Percentiles rank a stretch among this genome's conserved stretches.
Conservation (phyloP, 2,329 filamentous ascomycete genomes). For the Aschersonia sp. region DNA sequence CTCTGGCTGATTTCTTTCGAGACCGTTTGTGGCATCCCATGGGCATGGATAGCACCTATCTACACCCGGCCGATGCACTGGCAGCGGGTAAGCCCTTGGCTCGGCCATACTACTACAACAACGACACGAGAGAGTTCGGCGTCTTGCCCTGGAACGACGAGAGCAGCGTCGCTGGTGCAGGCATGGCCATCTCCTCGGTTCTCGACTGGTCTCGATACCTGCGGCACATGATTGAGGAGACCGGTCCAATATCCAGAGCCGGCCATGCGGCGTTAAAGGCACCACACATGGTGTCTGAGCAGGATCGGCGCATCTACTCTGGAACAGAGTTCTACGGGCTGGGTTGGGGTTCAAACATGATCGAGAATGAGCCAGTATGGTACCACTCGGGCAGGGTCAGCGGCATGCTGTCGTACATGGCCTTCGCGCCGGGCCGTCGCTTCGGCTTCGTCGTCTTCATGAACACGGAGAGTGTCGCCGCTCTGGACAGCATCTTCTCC, state of each 20-base stretch:
- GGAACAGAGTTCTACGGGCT: slow-evolving; percentile 10
- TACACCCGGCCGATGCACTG: slow-evolving; percentile 9
- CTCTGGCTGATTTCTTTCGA: slow-evolving; percentile 23
- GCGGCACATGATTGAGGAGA: slow-evolving; percentile 15
- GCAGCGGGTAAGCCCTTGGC: slow-evolving; percentile 14
- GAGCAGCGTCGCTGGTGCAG: slow-evolving; percentile 14
- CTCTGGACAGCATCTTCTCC: slow-evolving; percentile 8
- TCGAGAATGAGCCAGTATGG: slow-evolving; percentile 9
- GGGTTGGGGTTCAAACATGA: slow-evolving; percentile 8
- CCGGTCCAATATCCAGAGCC: slow-evolving; percentile 11
- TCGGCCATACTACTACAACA: slow-evolving; percentile 22
- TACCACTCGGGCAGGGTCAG: slow-evolving; percentile 11
- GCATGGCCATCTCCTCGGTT: slow-evolving; percentile 24
- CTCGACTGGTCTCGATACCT: slow-evolving; percentile 22
- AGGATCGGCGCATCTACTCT: slow-evolving; percentile 1
- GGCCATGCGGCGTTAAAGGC: slow-evolving; percentile 12
- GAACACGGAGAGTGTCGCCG: slow-evolving; percentile 7
- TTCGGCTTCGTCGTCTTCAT: slow-evolving; percentile 12
- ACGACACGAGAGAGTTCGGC: slow-evolving; percentile 12
- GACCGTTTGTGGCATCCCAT: slow-evolving; percentile 25
- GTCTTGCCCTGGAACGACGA: slow-evolving; percentile 6
- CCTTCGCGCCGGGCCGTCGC: slow-evolving; percentile 11
- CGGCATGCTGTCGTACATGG: slow-evolving; percentile 12
- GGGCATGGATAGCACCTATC: slow-evolving; percentile 25
- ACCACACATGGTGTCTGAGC: slow-evolving; percentile 8